These are phyloP conservation scores for Exophiala phaeomuriformis DNA, from an alignment of 2,329 filamentous ascomycete species.

Conservation along the genomic window DNA sequence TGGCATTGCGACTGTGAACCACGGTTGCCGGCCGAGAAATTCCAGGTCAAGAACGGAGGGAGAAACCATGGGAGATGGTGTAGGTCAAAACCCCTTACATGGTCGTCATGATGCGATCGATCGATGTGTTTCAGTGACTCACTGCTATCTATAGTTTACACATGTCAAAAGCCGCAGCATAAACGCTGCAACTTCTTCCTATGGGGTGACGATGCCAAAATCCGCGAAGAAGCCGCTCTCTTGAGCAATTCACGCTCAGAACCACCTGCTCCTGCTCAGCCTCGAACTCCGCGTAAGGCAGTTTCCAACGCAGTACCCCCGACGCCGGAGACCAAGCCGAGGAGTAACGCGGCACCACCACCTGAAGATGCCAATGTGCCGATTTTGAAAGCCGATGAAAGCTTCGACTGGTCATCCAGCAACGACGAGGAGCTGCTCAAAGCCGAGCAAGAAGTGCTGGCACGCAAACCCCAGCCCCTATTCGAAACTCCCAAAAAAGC, in stretches of 20 bases:
- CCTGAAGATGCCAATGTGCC: background rate
- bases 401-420: constrained; percentile 35
- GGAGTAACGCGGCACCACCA: background rate
- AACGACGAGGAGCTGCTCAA: constrained; percentile 33
- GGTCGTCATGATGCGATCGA: background rate
- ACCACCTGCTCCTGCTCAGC: constrained; percentile 20
- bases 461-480: constrained; percentile 3
- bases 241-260: constrained; percentile 46
- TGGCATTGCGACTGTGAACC: constrained; percentile 53
- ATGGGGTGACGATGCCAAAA: constrained; percentile 52
- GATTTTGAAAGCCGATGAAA: constrained; percentile 31
- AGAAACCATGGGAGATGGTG: constrained; percentile 51
- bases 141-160: constrained; percentile 41
- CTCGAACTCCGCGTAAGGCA: constrained; percentile 27
- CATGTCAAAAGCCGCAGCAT: constrained; percentile 46
- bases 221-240: constrained; percentile 45
- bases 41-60: constrained; percentile 52
- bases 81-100: constrained; percentile 25
- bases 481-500: constrained; percentile 35
- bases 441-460: constrained; percentile 26
- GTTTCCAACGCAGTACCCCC: constrained; percentile 7
- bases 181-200: constrained; percentile 54
- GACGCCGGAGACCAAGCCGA: constrained; percentile 16
- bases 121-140: background rate
- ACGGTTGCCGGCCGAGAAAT: constrained; percentile 47